These are phyloP conservation scores for Arachis monticola DNA, from an alignment of 331 rosid species.

Conservation along the genomic window DNA sequence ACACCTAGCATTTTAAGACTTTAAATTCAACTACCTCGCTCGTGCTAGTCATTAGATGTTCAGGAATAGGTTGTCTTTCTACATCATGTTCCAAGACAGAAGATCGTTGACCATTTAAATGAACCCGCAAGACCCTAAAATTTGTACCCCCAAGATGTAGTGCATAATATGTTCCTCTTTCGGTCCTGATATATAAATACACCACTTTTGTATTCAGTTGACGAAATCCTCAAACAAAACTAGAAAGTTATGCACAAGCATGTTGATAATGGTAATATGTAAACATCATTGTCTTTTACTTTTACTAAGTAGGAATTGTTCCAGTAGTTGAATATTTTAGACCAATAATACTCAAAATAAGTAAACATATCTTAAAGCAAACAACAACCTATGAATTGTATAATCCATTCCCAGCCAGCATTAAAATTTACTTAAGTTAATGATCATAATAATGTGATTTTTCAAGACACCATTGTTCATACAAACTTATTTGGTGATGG, in stretches of 20 bases:
- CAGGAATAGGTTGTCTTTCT: conserved; percentile 68
- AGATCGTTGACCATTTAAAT: conserved; percentile 63
- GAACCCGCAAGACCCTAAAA: conserved; percentile 78
- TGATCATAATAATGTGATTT: conserved; percentile 27
- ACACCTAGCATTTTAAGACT: neutral
- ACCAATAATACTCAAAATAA: conserved; percentile 38
- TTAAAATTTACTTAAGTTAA: conserved; percentile 10
- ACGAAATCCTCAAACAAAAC: conserved; percentile 5
- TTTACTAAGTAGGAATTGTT: conserved; percentile 15
- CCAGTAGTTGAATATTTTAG: conserved; percentile 34
- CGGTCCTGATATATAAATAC: conserved; percentile 53
- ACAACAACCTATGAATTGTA: conserved; percentile 19
- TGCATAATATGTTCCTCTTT: conserved; percentile 76
- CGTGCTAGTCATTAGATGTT: conserved; percentile 67
- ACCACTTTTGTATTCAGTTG: neutral
- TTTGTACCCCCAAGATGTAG: conserved; percentile 82
- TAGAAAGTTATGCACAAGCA: conserved; percentile 10
- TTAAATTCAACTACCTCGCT: conserved; percentile 59
- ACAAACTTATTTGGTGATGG: conserved; percentile 1
- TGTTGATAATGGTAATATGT: conserved; percentile 20
- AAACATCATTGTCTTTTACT: conserved; percentile 18
- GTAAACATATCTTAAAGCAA: conserved; percentile 6
- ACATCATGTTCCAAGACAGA: conserved; percentile 54
- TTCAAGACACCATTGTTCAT: conserved; percentile 10
- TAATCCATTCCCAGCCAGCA: conserved; percentile 20